Percentiles rank a stretch among this genome's conserved stretches.
Evolutionary conservation across 202 grass and related monocot species (phyloP).

Genomic region (Miscanthus sacchariflorus): DNA sequence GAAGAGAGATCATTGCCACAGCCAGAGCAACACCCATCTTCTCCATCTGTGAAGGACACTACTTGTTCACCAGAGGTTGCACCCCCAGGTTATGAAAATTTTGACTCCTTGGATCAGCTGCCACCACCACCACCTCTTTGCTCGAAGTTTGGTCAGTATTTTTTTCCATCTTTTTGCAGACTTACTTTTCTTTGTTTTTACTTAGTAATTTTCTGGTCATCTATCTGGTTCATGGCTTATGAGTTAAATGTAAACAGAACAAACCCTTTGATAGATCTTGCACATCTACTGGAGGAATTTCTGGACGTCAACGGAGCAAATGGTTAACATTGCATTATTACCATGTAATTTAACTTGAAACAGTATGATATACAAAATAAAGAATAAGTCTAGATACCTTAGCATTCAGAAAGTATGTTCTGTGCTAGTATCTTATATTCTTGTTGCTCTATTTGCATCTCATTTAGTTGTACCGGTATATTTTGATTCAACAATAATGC

Average conservation of each 20-base stretch:
- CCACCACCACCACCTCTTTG: slow-evolving; percentile 45
- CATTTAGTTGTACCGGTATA: neutral
- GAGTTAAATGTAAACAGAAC: neutral
- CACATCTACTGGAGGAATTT: neutral
- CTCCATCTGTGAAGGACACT: slow-evolving; percentile 9
- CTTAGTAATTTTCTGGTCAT: slow-evolving; percentile 27
- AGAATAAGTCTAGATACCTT: slow-evolving; percentile 26
- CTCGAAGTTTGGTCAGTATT: slow-evolving; percentile 50
- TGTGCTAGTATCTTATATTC: slow-evolving; percentile 6
- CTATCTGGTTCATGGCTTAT: slow-evolving; percentile 27
- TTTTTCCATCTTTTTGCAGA: slow-evolving; percentile 3
- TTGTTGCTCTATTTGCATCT: slow-evolving; percentile 6
- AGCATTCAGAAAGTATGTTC: slow-evolving; percentile 14
- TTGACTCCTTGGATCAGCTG: slow-evolving; percentile 23
- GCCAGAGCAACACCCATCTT: slow-evolving; percentile 40
- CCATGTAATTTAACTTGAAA: neutral
- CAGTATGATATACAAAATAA: neutral
- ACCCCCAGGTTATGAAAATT: slow-evolving; percentile 35
- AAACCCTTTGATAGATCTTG: slow-evolving; percentile 19
- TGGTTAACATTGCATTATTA: neutral
- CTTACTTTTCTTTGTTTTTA: slow-evolving; percentile 25
- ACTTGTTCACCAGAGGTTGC: slow-evolving; percentile 35
- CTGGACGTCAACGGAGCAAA: neutral
- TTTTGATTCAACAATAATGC: slow-evolving; percentile 9
- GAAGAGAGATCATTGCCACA: slow-evolving; percentile 38